Percentiles rank a stretch among this genome's conserved stretches.
Evolutionary conservation across 2,329 filamentous ascomycete species (phyloP).

Genomic region (Colletotrichum sansevieriae): DNA sequence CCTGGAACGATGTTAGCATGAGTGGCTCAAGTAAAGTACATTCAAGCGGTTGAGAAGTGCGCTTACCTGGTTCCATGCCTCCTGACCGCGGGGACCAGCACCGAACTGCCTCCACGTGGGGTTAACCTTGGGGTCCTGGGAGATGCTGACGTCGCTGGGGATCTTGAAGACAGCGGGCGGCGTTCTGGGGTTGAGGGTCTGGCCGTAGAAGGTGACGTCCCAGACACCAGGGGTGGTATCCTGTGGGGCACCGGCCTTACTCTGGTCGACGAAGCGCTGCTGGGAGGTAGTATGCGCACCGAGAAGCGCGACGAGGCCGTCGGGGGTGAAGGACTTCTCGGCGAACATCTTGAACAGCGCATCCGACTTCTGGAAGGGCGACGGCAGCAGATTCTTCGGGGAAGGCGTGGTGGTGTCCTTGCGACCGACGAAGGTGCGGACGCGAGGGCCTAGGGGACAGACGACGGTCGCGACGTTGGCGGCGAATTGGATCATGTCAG

Average conservation of each 20-base stretch:
- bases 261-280: constrained; percentile 59
- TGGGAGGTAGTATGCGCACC: constrained; percentile 67
- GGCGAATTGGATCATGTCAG: constrained; percentile 68
- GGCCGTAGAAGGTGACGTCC: constrained; percentile 65
- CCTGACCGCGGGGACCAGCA: constrained; percentile 48
- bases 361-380: constrained; percentile 58
- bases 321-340: constrained; percentile 65
- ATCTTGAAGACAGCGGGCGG: constrained; percentile 57
- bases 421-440: constrained; percentile 65
- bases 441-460: constrained; percentile 59
- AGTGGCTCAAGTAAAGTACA: background rate
- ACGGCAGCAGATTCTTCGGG: constrained; percentile 59
- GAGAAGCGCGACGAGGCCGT: constrained; percentile 65
- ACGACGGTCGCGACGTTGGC: constrained; percentile 63
- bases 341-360: constrained; percentile 62
- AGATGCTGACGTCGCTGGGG: constrained; percentile 56
- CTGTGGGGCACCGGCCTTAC: constrained; percentile 59
- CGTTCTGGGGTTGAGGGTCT: constrained; percentile 50
- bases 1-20: constrained; percentile 48
- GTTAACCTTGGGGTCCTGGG: constrained; percentile 52
- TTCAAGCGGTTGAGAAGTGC: background rate
- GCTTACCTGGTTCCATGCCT: constrained; percentile 57
- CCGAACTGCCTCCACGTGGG: constrained; percentile 56
- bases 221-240: constrained; percentile 66
- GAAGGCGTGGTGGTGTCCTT: constrained; percentile 57